phyloP scores from a whole-genome alignment of 2,329 filamentous ascomycete genomes.

The Hymenoscyphus repandus region DNA sequence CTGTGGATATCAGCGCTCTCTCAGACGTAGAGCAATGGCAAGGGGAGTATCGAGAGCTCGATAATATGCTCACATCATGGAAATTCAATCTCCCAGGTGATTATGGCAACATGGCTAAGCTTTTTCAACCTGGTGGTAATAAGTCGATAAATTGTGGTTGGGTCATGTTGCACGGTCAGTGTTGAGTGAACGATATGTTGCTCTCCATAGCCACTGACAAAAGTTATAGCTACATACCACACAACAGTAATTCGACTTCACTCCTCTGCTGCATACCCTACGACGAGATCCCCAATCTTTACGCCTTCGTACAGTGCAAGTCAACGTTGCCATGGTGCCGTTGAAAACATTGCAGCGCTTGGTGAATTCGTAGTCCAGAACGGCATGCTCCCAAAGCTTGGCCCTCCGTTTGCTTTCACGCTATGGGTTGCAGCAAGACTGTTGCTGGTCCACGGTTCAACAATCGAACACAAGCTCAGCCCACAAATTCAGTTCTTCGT shows the following conservation, averaged over 20 bases:
- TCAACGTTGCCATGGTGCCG: constrained; percentile 76
- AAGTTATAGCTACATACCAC: constrained; percentile 64
- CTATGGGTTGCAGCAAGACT: constrained; percentile 88
- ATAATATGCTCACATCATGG: constrained; percentile 74
- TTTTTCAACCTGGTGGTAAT: constrained; percentile 64
- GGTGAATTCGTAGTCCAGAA: constrained; percentile 74
- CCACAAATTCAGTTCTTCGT: constrained; percentile 78
- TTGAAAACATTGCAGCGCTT: constrained; percentile 74
- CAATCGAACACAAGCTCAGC: constrained; percentile 77
- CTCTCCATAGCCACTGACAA: constrained; percentile 6
- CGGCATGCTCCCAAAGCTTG: constrained; percentile 71
- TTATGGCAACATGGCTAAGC: constrained; percentile 76
- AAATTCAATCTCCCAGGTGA: constrained; percentile 78
- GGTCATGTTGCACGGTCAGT: constrained; percentile 71
- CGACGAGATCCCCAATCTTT: constrained; percentile 82
- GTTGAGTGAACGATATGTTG: background rate
- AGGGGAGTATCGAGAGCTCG: constrained; percentile 76
- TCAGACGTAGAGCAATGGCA: constrained; percentile 90
- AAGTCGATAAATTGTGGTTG: constrained; percentile 74
- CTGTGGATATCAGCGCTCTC: constrained; percentile 79
- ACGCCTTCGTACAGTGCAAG: constrained; percentile 81
- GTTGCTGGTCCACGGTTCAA: constrained; percentile 83
- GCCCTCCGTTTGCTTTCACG: constrained; percentile 86
- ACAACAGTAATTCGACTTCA: constrained; percentile 86
- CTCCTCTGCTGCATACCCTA: constrained; percentile 88